phyloP scores from a whole-genome alignment of 2,329 filamentous ascomycete species.

The Trichoderma aggressivum region DNA sequence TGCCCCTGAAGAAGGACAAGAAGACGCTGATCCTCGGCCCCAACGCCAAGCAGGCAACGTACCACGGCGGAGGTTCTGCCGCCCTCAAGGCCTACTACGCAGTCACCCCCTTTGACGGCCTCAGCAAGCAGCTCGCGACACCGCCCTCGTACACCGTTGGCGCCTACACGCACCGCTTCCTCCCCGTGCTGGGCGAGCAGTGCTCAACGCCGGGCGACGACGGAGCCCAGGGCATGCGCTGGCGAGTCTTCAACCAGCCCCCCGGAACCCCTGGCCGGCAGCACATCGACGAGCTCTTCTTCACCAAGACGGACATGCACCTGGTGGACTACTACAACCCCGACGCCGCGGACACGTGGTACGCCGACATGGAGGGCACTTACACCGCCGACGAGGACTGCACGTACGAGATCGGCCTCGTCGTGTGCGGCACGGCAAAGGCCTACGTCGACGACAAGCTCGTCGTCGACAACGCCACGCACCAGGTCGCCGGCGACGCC shows the following conservation, averaged over 20 bases:
- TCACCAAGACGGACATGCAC: constrained; percentile 48
- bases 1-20: constrained; percentile 62
- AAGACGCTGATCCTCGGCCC: constrained; percentile 57
- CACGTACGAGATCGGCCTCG: constrained; percentile 62
- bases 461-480: constrained; percentile 63
- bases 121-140: constrained; percentile 50
- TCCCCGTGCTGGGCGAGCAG: constrained; percentile 55
- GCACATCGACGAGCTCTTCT: constrained; percentile 48
- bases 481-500: constrained; percentile 58
- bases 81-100: constrained; percentile 61
- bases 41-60: constrained; percentile 54
- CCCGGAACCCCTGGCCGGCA: constrained; percentile 46
- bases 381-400: constrained; percentile 59
- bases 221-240: constrained; percentile 57
- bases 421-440: constrained; percentile 63
- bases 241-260: constrained; percentile 60
- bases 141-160: constrained; percentile 54
- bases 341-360: constrained; percentile 54
- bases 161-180: constrained; percentile 61
- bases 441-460: constrained; percentile 60
- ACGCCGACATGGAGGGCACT: constrained; percentile 58
- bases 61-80: constrained; percentile 65
- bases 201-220: constrained; percentile 50
- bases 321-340: constrained; percentile 52
- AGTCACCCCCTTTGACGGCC: constrained; percentile 69